Evolutionary conservation across 768 basidiomycete species (phyloP).

Genomic region (Naematelia aurantialba): DNA sequence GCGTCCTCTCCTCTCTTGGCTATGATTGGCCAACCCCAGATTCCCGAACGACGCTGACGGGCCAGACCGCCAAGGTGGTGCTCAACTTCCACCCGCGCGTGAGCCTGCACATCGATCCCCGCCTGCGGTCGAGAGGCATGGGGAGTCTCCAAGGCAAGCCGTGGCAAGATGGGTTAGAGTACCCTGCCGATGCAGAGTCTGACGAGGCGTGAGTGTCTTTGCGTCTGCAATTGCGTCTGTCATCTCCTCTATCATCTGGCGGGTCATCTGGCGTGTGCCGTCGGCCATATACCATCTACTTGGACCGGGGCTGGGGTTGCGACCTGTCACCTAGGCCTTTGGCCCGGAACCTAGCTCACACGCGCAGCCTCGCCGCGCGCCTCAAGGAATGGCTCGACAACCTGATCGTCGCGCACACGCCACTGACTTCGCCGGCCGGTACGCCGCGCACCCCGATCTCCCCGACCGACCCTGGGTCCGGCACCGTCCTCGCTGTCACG

Average conservation of each 20-base stretch:
- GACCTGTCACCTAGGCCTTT: no score
- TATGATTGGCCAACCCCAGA: no score
- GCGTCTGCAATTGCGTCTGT: background rate
- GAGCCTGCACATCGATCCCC: conserved; percentile 18
- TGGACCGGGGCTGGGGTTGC: no score
- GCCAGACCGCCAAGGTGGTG: conserved; percentile 27
- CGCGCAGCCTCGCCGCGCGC: conserved; percentile 13
- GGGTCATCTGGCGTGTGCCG: no score
- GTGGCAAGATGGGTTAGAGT: conserved; percentile 1
- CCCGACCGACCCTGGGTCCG: conserved; percentile 12
- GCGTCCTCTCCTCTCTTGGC: no score
- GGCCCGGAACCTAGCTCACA: no score
- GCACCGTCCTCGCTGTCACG: conserved; percentile 21
- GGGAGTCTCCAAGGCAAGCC: conserved; percentile 1
- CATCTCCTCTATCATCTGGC: no score
- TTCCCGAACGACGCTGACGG: no score
- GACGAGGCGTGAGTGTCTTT: conserved; percentile 2
- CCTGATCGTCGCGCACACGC: conserved; percentile 18
- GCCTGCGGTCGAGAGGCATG: conserved; percentile 1
- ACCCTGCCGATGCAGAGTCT: background rate
- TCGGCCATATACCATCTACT: no score
- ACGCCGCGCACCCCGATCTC: conserved; percentile 17
- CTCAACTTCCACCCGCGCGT: conserved; percentile 14
- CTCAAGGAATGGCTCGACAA: conserved; percentile 21
- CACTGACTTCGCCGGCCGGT: conserved; percentile 15